phyloP scores from a whole-genome alignment of 345 rosid genomes.

The Excoecaria cochinchinensis region DNA sequence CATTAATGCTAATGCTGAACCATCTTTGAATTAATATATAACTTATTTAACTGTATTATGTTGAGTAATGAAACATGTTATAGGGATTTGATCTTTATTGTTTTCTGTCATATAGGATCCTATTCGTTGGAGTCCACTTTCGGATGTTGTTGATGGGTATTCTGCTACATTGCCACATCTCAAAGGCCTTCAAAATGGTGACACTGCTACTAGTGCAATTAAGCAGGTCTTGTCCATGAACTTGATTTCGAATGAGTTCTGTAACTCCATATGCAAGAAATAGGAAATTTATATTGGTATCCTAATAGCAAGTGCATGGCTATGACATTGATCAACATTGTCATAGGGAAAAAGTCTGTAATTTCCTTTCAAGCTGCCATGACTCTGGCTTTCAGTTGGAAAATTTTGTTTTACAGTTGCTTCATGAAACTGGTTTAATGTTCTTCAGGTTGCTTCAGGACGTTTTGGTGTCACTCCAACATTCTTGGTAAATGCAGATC shows the following conservation, averaged over 20 bases:
- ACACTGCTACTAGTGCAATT: conserved; percentile 98
- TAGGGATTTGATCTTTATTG: conserved; percentile 4
- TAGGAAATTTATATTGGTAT: conserved; percentile 2
- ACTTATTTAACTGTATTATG: background rate
- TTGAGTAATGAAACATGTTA: background rate
- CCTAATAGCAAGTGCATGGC: conserved; percentile 12
- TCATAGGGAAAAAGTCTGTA: background rate
- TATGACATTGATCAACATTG: background rate
- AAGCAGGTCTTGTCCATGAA: conserved; percentile 63
- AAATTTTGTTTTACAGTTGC: background rate
- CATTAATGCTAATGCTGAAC: background rate
- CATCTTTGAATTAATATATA: conserved; percentile 2
- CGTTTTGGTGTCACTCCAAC: conserved; percentile 99
- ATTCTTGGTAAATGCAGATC: conserved; percentile 93
- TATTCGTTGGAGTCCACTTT: conserved; percentile 92
- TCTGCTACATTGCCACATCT: conserved; percentile 97
- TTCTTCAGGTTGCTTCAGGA: conserved; percentile 93
- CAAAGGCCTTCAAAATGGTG: conserved; percentile 98
- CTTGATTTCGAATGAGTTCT: conserved; percentile 17
- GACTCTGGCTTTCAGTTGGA: background rate
- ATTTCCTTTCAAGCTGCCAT: background rate
- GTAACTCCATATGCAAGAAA: background rate
- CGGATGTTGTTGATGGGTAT: conserved; percentile 95
- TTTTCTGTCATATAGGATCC: conserved; percentile 62
- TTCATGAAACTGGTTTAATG: conserved; percentile 15